Evolutionary conservation across 2,329 filamentous ascomycete species (phyloP).

Genomic region (Penicillium verrucosum): DNA sequence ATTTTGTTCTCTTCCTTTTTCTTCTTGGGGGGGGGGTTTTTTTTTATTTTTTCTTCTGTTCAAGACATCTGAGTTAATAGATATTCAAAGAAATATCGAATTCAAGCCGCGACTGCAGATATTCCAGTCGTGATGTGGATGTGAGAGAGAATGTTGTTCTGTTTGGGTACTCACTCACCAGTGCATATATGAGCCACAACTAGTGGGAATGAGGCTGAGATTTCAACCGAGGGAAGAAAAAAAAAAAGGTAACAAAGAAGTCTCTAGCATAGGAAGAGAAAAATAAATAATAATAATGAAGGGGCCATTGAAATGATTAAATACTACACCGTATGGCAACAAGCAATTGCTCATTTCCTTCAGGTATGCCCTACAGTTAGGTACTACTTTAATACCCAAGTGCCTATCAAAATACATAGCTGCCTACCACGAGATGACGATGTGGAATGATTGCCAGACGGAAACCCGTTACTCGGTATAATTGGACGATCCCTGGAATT

Average conservation of each 20-base stretch:
- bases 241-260: conserved; percentile 1
- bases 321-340: neutral
- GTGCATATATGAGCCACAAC: conserved; percentile 4
- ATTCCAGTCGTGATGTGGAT: neutral
- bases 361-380: conserved; percentile 8
- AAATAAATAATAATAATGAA: neutral
- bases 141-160: neutral
- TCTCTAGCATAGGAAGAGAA: neutral
- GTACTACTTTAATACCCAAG: conserved; percentile 10
- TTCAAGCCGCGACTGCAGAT: neutral
- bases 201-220: conserved; percentile 15
- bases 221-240: neutral
- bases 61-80: neutral
- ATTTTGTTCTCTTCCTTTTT: neutral
- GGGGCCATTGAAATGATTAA: conserved; percentile 8
- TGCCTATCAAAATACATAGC: conserved; percentile 17
- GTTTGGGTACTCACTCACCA: neutral
- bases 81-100: neutral
- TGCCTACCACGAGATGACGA: conserved; percentile 21
- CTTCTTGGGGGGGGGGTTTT: neutral
- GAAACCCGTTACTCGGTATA: conserved; percentile 12
- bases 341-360: conserved; percentile 7
- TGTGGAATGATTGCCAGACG: conserved; percentile 20
- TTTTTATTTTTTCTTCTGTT: neutral
- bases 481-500: conserved; percentile 24